Conservation (phyloP, 2,329 filamentous ascomycete genomes). For the Ceratocystis cacaofunesta region DNA sequence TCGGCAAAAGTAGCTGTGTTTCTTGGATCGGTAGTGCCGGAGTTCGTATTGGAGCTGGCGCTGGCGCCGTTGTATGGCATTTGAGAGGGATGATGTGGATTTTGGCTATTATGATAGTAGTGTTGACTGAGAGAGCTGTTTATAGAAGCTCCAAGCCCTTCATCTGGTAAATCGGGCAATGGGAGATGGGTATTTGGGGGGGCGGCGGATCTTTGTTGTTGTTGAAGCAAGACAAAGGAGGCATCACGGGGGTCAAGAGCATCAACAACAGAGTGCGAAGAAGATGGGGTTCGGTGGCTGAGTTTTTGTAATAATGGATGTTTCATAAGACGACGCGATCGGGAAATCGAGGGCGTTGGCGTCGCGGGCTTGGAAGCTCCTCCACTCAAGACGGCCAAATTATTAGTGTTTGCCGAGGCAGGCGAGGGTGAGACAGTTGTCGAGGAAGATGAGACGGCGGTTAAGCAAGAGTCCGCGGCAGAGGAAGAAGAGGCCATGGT, state of each 20-base stretch:
- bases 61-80: neutral
- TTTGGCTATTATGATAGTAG: no score
- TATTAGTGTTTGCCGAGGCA: neutral
- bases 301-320: slow-evolving; percentile 9
- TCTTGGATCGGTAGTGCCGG: neutral
- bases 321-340: slow-evolving; percentile 10
- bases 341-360: neutral
- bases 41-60: neutral
- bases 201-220: neutral
- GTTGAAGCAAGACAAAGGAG: neutral
- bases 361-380: neutral
- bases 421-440: neutral
- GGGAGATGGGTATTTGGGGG: neutral
- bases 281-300: neutral
- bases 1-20: neutral
- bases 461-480: neutral
- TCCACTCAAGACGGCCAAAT: neutral
- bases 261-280: neutral
- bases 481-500: slow-evolving; percentile 6
- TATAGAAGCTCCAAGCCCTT: neutral
- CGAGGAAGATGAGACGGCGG: neutral
- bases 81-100: neutral
- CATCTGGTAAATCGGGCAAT: neutral
- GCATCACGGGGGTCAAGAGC: neutral
- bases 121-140: neutral